Evolutionary conservation across 768 basidiomycete genomes (phyloP), one percentile per base, ranked within the genome.

Genomic region (Kwoniella shandongensis): DNA sequence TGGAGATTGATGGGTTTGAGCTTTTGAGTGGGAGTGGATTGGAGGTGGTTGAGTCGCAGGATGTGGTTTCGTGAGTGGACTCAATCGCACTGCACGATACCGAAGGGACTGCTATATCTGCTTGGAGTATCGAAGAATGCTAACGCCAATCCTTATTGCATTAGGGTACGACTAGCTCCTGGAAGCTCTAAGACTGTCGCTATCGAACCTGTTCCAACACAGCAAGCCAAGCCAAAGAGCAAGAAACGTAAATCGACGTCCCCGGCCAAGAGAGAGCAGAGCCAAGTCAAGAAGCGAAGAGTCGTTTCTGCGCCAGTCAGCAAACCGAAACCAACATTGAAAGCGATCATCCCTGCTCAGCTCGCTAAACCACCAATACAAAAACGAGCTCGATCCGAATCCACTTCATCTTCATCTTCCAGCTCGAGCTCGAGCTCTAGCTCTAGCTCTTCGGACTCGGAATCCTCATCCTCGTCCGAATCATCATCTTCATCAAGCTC

Each of bases 31-130:
- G 85, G 23, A 86, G 84, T 6, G 89, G 87, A 3, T 80, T 91
- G 4, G 83, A 87, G 44, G 83, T 96, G 0, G 67, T 87, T n/a
- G 87, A 89, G 84, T 59, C 89, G 18, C 79, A 79, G 5, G 74
- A 75, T 54, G 62, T 72, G 0, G 59, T 73, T 10, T 57, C 45
- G 71, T 70, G 40, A 61, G 71, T 26, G 6, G 13, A n/a, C n/a
- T n/a, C n/a, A n/a, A n/a, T n/a, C n/a, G n/a, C n/a, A n/a, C n/a
- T n/a, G n/a, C n/a, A n/a, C n/a, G n/a, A n/a, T n/a, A n/a, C n/a
- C n/a, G n/a, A n/a, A n/a, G n/a, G n/a, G n/a, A 7, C 30, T 26
- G 12, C 27, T 39, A 22, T 22, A 32, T 17, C 38, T 36, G 7
- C 32, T 23, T 23, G 8, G 20, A 39, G 6, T n/a, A n/a, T n/a